Conservation (phyloP, 352 stramenopile species). For the Globisporangium nodosum region DNA sequence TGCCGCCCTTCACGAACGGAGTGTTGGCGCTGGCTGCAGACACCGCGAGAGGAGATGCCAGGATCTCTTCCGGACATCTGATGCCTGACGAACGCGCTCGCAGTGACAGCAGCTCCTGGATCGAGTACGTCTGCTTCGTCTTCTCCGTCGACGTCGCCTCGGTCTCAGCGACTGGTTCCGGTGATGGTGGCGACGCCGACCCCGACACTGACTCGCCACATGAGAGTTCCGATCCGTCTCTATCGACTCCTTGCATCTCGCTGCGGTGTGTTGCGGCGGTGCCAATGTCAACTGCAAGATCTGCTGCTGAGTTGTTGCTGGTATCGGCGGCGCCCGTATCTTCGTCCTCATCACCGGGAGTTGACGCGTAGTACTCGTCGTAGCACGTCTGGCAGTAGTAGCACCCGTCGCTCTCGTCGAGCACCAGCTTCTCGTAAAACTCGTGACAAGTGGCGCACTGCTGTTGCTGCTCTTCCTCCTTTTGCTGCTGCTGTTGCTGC, state of each 20-base stretch:
- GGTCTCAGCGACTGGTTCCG: background rate
- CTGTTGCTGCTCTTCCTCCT: background rate
- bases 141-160: background rate
- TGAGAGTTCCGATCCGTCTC: no score
- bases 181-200: background rate
- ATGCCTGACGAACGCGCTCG: background rate
- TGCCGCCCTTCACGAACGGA: no score
- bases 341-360: background rate
- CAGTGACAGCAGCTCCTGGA: slow-evolving; percentile 8
- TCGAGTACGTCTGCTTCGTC: slow-evolving; percentile 10
- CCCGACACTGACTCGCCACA: background rate
- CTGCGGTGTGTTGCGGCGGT: background rate
- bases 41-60: no score
- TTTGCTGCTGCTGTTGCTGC: background rate
- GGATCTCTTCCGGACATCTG: no score
- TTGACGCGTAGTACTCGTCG: slow-evolving; percentile 56
- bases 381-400: slow-evolving; percentile 67
- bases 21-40: no score
- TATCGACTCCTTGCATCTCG: background rate
- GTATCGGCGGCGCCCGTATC: background rate
- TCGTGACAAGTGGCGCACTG: slow-evolving; percentile 51
- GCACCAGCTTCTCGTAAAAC: slow-evolving; percentile 21
- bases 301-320: background rate
- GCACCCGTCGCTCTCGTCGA: slow-evolving; percentile 60
- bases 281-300: background rate